Conservation (phyloP, 2,329 filamentous ascomycete genomes). For the Herpotrichia juniperi region DNA sequence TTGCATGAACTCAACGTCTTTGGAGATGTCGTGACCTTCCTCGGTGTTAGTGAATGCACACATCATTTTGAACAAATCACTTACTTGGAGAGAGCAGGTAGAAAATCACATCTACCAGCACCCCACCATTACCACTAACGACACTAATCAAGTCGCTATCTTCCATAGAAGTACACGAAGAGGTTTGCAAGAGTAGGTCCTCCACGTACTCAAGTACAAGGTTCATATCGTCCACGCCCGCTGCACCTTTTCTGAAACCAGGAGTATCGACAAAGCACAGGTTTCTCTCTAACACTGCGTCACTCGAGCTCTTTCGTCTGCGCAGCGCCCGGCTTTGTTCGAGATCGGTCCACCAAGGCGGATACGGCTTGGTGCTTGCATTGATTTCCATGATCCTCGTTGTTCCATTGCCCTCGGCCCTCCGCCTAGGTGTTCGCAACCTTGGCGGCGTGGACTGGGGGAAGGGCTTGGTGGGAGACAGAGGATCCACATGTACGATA, state of each 20-base stretch:
- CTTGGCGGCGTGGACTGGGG: slow-evolving; percentile 28
- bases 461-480: slow-evolving; percentile 43
- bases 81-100: slow-evolving; percentile 79
- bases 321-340: slow-evolving; percentile 67
- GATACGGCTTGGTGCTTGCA: slow-evolving; percentile 67
- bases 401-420: slow-evolving; percentile 24
- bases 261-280: slow-evolving; percentile 91
- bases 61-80: slow-evolving; percentile 22
- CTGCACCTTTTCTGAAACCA: slow-evolving; percentile 60
- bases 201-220: slow-evolving; percentile 72
- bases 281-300: slow-evolving; percentile 85
- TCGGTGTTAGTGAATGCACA: slow-evolving; percentile 25
- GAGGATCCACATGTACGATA: slow-evolving; percentile 88
- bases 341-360: slow-evolving; percentile 85
- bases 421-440: slow-evolving; percentile 33
- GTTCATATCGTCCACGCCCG: slow-evolving; percentile 25
- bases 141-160: slow-evolving; percentile 78
- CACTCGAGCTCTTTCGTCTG: slow-evolving; percentile 70
- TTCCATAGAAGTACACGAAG: slow-evolving; percentile 65
- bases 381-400: slow-evolving; percentile 47
- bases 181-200: slow-evolving; percentile 68
- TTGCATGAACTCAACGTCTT: slow-evolving; percentile 74
- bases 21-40: slow-evolving; percentile 50
- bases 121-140: slow-evolving; percentile 80
- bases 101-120: slow-evolving; percentile 82